These are phyloP conservation scores for Kwoniella pini DNA, from an alignment of 768 basidiomycete genomes.

Conservation along the genomic window DNA sequence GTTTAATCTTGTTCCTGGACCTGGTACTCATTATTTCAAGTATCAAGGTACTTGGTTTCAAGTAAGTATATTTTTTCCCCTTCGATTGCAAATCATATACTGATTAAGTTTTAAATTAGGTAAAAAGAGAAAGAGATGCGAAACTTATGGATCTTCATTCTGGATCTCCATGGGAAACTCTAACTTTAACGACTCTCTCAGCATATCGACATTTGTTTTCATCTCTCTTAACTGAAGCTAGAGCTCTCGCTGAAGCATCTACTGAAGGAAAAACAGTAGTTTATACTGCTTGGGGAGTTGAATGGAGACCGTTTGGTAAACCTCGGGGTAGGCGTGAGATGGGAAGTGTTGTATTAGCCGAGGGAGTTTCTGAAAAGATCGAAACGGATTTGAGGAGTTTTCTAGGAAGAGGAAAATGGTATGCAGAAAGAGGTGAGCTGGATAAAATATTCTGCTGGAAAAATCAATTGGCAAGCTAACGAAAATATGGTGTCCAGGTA, in stretches of 20 bases:
- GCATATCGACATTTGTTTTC: conserved; percentile 80
- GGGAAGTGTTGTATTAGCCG: conserved; percentile 80
- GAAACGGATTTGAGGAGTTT: conserved; percentile 78
- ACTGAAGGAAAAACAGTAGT: conserved; percentile 95
- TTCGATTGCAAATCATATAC: neutral
- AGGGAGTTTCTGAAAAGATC: conserved; percentile 81
- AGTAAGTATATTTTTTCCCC: conserved; percentile 58
- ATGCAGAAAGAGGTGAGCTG: conserved; percentile 83
- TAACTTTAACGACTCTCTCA: conserved; percentile 88
- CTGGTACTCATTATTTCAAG: conserved; percentile 88
- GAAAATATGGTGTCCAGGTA: conserved; percentile 62
- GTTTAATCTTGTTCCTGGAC: conserved; percentile 94
- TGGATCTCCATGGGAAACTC: conserved; percentile 95
- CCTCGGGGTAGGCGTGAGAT: conserved; percentile 83
- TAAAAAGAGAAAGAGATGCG: conserved; percentile 91
- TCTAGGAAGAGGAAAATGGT: conserved; percentile 83
- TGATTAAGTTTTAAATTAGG: conserved; percentile 58
- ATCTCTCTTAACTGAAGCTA: conserved; percentile 78
- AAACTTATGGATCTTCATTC: conserved; percentile 88
- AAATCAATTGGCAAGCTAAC: neutral
- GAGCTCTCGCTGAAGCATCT: conserved; percentile 76
- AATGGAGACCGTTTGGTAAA: conserved; percentile 94
- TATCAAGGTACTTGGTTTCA: conserved; percentile 95
- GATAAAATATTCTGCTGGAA: neutral
- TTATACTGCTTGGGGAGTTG: conserved; percentile 93